These are phyloP conservation scores for Diospyros kaki DNA, from an alignment of 148 eudicot species.

Conservation along the genomic window DNA sequence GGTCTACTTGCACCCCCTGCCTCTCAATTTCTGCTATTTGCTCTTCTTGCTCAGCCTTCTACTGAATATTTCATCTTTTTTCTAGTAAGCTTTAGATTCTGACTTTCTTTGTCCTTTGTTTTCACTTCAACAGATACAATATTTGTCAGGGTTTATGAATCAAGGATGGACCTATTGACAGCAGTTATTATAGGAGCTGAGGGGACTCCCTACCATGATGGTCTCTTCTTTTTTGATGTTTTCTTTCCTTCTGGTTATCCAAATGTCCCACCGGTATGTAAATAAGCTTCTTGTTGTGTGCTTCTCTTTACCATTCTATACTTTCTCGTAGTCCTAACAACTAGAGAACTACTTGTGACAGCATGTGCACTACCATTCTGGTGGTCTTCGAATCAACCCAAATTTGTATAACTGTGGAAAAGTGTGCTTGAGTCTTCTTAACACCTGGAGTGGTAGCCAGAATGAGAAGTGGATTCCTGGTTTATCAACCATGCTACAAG, in stretches of 20 bases:
- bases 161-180: conserved; percentile 82
- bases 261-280: conserved; percentile 65
- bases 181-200: conserved; percentile 83
- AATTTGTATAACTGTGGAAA: conserved; percentile 66
- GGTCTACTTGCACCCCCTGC: not conserved
- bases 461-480: conserved; percentile 69
- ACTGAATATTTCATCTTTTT: not conserved
- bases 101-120: conserved; percentile 12
- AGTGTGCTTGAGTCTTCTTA: conserved; percentile 87
- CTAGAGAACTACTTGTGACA: conserved; percentile 19
- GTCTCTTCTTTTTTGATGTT: conserved; percentile 84
- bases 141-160: conserved; percentile 74
- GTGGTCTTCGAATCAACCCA: conserved; percentile 78
- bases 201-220: conserved; percentile 94
- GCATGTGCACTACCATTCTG: conserved; percentile 68
- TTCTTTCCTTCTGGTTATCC: conserved; percentile 59
- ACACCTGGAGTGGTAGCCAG: conserved; percentile 65
- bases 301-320: not conserved
- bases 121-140: conserved; percentile 47
- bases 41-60: not conserved
- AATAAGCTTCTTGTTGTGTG: conserved; percentile 17
- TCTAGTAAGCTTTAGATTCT: not conserved
- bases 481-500: conserved; percentile 68
- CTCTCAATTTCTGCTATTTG: not conserved
- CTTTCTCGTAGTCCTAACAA: not conserved